Conservation (phyloP, 441 rosid species). For the Hypseocharis bilobata region DNA sequence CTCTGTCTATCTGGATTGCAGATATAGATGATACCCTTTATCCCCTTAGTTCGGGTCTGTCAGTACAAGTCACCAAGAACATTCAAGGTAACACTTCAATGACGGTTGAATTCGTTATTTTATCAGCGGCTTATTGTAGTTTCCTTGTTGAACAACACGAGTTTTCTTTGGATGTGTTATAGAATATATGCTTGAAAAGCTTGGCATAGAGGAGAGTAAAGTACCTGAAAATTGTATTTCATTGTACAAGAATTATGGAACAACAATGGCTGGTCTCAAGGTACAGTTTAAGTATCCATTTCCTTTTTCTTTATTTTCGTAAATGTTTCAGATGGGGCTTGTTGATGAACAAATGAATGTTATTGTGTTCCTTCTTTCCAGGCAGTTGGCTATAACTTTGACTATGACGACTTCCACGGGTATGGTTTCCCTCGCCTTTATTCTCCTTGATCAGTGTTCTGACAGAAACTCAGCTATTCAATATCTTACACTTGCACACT, state of each 20-base stretch:
- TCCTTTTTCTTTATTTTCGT: background rate
- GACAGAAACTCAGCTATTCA: background rate
- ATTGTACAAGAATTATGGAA: constrained; percentile 67
- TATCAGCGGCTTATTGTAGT: background rate
- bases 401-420: constrained; percentile 77
- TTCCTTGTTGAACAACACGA: background rate
- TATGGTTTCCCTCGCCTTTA: constrained; percentile 19
- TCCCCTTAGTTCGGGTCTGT: constrained; percentile 58
- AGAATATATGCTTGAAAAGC: constrained; percentile 62
- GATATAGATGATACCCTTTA: constrained; percentile 91
- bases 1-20: constrained; percentile 24
- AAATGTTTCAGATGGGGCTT: background rate
- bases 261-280: constrained; percentile 83
- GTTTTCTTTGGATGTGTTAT: background rate
- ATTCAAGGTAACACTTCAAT: constrained; percentile 40
- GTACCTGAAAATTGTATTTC: constrained; percentile 52
- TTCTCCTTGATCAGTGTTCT: background rate
- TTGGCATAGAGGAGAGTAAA: constrained; percentile 44
- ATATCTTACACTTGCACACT: constrained; percentile 6
- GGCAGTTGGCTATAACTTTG: constrained; percentile 70
- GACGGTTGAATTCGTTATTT: background rate
- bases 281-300: constrained; percentile 25
- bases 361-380: constrained; percentile 20
- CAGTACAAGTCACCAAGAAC: constrained; percentile 47
- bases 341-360: background rate